phyloP scores from a whole-genome alignment of 2,329 filamentous ascomycete genomes.

The Elsinoe necatrix region DNA sequence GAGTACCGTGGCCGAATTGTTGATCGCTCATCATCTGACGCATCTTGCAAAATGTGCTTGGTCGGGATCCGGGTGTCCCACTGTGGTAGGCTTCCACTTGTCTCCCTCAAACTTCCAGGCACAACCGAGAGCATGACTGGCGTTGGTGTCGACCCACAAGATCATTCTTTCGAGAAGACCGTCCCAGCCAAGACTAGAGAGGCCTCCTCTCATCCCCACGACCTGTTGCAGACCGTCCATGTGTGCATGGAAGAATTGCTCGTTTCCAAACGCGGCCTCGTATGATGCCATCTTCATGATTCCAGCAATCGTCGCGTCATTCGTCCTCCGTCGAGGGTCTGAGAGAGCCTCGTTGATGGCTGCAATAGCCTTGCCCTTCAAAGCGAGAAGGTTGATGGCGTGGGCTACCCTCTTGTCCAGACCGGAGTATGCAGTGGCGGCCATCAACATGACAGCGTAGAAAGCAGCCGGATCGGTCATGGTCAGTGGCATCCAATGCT shows the following conservation, averaged over 20 bases:
- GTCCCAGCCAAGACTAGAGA: constrained; percentile 36
- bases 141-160: constrained; percentile 34
- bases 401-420: not conserved
- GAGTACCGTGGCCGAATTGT: not conserved
- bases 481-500: constrained; percentile 9
- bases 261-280: constrained; percentile 43
- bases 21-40: not conserved
- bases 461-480: constrained; percentile 12
- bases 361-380: not conserved
- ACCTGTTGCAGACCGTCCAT: constrained; percentile 41
- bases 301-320: constrained; percentile 39
- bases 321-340: constrained; percentile 17
- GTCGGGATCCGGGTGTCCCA: not conserved
- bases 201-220: constrained; percentile 39
- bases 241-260: constrained; percentile 37
- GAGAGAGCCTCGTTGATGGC: constrained; percentile 11
- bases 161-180: constrained; percentile 41
- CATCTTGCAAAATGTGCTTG: not conserved
- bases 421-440: not conserved
- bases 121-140: constrained; percentile 6
- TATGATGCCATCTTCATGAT: constrained; percentile 46
- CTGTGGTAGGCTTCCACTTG: constrained; percentile 8
- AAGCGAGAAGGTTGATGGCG: not conserved
- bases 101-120: constrained; percentile 11
- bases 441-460: constrained; percentile 11